phyloP scores from a whole-genome alignment of 1,284 basidiomycete species.

The Tilletia indica region DNA sequence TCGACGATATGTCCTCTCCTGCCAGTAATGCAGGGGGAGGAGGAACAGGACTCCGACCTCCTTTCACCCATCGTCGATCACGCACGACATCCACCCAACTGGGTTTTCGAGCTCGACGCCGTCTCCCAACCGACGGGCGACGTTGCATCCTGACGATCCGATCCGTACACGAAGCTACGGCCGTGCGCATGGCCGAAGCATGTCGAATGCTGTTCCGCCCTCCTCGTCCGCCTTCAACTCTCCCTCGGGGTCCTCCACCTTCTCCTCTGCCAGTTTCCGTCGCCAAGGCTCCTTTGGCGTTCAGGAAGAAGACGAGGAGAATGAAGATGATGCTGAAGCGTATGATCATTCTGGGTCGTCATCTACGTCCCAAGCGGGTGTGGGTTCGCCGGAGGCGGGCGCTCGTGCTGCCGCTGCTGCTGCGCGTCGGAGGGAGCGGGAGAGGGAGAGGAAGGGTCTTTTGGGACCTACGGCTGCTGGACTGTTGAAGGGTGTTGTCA shows the following conservation, averaged over 20 bases:
- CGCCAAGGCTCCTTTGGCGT: conserved; percentile 19
- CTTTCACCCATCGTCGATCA: conserved; percentile 11
- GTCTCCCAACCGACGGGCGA: neutral
- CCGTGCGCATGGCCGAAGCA: conserved; percentile 4
- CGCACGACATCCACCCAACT: neutral
- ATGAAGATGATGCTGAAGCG: conserved; percentile 20
- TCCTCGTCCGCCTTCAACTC: neutral
- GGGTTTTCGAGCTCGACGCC: neutral
- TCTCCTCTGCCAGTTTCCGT: conserved; percentile 2
- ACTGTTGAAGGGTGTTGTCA: conserved; percentile 44
- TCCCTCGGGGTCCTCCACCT: neutral
- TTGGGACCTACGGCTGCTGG: conserved; percentile 40
- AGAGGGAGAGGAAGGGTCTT: conserved; percentile 31
- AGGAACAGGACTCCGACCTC: neutral
- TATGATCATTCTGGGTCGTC: neutral
- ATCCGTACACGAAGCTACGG: neutral
- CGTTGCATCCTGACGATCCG: neutral
- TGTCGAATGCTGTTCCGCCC: neutral
- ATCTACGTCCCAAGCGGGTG: too few species aligned
- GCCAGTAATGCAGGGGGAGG: neutral
- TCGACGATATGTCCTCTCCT: neutral
- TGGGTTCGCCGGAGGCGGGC: too few species aligned
- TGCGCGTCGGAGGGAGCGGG: neutral
- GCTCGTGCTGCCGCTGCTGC: too few species aligned
- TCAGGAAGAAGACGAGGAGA: conserved; percentile 20